Evolutionary conservation across 1,284 basidiomycete genomes (phyloP).

Genomic region (Lignosus rhinocerotis): DNA sequence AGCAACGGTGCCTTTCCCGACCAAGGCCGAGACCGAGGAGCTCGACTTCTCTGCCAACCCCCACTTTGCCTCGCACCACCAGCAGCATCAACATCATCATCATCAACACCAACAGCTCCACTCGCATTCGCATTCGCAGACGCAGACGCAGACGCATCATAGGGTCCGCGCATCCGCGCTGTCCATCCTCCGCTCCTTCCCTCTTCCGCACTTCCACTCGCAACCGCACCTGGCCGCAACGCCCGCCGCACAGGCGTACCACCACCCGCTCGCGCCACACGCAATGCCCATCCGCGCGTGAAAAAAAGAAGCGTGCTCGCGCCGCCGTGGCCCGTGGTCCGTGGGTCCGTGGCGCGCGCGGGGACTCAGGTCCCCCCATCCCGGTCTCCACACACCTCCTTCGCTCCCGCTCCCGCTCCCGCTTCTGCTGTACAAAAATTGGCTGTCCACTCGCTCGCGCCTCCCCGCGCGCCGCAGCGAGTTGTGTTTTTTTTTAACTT

Average conservation of each 20-base stretch:
- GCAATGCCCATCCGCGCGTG: constrained; percentile 21
- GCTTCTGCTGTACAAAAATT: neutral
- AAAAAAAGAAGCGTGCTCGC: neutral
- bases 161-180: constrained; percentile 25
- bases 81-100: neutral
- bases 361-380: too few relatives aligned
- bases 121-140: constrained; percentile 2
- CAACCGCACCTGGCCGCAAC: constrained; percentile 12
- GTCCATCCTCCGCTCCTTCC: constrained; percentile 33
- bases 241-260: constrained; percentile 8
- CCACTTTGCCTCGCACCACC: constrained; percentile 4
- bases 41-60: constrained; percentile 15
- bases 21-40: constrained; percentile 15
- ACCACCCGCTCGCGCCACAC: constrained; percentile 11
- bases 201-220: constrained; percentile 31
- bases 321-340: too few relatives aligned
- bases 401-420: neutral
- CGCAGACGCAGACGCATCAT: too few relatives aligned
- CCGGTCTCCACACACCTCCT: neutral
- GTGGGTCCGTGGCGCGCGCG: too few relatives aligned
- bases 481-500: neutral
- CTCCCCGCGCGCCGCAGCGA: neutral
- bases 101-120: too few relatives aligned
- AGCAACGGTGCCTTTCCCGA: constrained; percentile 12
- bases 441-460: too few relatives aligned